phyloP scores from a whole-genome alignment of 371 early-diverging fungal species.

The Batrachochytrium dendrobatidis region DNA sequence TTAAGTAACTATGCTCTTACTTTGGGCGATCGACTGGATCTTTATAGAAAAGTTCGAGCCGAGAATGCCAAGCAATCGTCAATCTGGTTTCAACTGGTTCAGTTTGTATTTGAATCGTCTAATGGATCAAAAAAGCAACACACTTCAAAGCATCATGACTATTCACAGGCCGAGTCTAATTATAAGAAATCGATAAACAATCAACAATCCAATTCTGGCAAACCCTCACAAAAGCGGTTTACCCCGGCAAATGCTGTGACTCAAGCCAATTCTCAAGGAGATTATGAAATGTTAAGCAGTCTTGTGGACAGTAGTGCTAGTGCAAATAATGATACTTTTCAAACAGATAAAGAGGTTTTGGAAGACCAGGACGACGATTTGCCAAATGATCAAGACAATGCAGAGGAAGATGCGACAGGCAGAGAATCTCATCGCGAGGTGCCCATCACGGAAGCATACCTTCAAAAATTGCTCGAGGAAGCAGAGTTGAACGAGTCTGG shows the following conservation, averaged over 20 bases:
- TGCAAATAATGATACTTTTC: no score
- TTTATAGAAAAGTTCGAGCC: constrained; percentile 31
- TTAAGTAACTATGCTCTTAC: constrained; percentile 36
- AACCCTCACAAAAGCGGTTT: no score
- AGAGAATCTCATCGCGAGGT: constrained; percentile 6
- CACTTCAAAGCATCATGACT: no score
- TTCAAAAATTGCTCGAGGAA: constrained; percentile 30
- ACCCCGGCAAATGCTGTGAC: no score
- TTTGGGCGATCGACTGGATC: constrained; percentile 28
- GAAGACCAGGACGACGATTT: no score
- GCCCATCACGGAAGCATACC: constrained; percentile 29
- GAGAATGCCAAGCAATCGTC: constrained; percentile 18
- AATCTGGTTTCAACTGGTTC: constrained; percentile 20
- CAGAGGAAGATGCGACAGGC: background rate
- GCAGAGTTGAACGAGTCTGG: constrained; percentile 42
- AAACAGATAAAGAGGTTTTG: no score
- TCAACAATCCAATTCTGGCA: no score
- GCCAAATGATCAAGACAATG: background rate
- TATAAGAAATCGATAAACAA: no score
- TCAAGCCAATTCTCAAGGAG: no score
- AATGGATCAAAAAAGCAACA: background rate
- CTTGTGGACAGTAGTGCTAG: no score
- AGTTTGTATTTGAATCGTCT: constrained; percentile 7
- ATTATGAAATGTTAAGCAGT: no score
- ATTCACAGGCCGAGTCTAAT: no score